phyloP scores from a whole-genome alignment of 768 basidiomycete species.

The Rhodotorula kratochvilovae region DNA sequence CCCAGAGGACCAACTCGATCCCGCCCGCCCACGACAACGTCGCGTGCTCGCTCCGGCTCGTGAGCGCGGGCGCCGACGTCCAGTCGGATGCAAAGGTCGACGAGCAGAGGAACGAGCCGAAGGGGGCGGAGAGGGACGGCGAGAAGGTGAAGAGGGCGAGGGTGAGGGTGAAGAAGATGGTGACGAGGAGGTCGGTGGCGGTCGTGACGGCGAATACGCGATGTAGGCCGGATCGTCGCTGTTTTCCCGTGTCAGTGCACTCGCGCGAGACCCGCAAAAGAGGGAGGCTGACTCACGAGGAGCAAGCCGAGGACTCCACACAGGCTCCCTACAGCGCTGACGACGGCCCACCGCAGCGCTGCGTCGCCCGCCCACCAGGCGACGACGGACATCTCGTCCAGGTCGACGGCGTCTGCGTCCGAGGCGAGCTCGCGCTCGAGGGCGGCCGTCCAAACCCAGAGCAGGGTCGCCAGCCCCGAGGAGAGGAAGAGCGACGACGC shows the following conservation, averaged over 20 bases:
- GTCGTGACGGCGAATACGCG: constrained; percentile 29
- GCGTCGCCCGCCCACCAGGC: constrained; percentile 22
- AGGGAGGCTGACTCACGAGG: constrained; percentile 1
- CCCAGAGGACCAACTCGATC: constrained; percentile 23
- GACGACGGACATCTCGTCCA: constrained; percentile 17
- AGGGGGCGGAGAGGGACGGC: constrained; percentile 20
- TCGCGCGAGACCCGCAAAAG: not conserved
- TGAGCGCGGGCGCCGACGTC: not conserved
- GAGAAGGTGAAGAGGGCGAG: constrained; percentile 26
- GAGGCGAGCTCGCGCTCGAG: not conserved
- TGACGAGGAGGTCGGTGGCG: constrained; percentile 22
- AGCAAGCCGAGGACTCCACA: constrained; percentile 13
- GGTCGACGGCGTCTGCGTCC: constrained; percentile 15
- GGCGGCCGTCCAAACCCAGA: not conserved
- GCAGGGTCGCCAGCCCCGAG: constrained; percentile 1
- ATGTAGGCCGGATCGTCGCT: constrained; percentile 4
- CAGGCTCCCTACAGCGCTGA: constrained; percentile 5
- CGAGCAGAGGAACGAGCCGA: constrained; percentile 32
- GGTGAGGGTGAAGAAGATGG: constrained; percentile 20
- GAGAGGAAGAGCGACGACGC: constrained; percentile 5
- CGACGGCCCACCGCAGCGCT: constrained; percentile 7
- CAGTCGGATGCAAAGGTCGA: constrained; percentile 4
- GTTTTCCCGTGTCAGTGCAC: not conserved
- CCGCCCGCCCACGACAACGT: not conserved
- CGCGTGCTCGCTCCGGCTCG: not conserved